A percentile compares a stretch with the other conserved stretches of the same genome.
phyloP scores from a whole-genome alignment of 495 filamentous ascomycete genomes.

The Neurospora tetrasperma region DNA sequence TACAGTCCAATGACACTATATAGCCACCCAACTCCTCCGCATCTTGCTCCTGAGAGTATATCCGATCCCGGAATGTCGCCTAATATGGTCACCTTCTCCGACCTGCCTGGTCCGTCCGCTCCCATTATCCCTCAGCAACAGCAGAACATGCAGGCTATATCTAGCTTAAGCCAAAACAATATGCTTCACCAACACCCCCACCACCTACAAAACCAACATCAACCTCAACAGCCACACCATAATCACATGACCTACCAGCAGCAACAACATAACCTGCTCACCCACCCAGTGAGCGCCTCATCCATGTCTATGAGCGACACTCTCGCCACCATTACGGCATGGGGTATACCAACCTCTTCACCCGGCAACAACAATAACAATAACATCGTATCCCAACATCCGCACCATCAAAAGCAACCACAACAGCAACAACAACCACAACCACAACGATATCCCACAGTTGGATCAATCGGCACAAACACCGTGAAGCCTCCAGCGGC shows the following conservation, averaged over 20 bases:
- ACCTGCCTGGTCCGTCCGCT: slow-evolving; percentile 4
- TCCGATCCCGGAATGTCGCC: slow-evolving; percentile 14
- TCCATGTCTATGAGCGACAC: slow-evolving; percentile 20
- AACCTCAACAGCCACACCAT: neutral
- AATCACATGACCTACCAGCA: neutral
- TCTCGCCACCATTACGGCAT: slow-evolving; percentile 12
- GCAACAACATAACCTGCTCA: neutral
- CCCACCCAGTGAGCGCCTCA: slow-evolving; percentile 8
- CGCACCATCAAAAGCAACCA: neutral
- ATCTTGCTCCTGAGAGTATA: slow-evolving; percentile 11
- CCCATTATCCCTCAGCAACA: neutral
- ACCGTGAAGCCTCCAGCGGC: neutral
- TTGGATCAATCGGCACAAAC: neutral
- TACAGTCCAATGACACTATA: slow-evolving; percentile 18
- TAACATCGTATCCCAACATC: neutral
- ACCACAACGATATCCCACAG: neutral
- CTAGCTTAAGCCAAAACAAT: neutral
- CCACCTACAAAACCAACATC: neutral
- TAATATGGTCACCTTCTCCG: slow-evolving; percentile 12
- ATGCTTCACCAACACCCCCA: neutral
- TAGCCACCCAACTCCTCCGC: slow-evolving; percentile 16
- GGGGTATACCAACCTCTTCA: slow-evolving; percentile 15
- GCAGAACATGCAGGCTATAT: neutral
- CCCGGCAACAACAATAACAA: neutral
- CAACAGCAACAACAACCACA: neutral